A percentile compares a stretch with the other conserved stretches of the same genome.
Conservation (phyloP, 2,329 filamentous ascomycete species). For the Lachnellula arida region DNA sequence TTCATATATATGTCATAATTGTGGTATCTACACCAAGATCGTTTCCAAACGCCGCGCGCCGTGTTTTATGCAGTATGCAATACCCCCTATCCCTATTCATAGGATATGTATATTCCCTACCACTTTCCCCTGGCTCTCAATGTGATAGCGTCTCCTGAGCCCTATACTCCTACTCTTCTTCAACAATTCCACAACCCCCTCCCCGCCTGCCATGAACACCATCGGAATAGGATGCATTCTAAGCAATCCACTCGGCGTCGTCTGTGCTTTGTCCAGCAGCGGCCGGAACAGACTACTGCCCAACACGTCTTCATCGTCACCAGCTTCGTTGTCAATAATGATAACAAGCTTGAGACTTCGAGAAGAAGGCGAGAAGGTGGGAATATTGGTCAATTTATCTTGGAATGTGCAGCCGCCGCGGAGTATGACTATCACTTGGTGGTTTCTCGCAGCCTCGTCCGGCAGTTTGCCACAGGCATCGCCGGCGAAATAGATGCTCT, state of each 20-base stretch:
- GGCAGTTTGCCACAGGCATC: conserved; percentile 59
- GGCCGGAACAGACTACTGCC: conserved; percentile 46
- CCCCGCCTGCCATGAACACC: conserved; percentile 74
- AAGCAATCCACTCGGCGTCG: conserved; percentile 32
- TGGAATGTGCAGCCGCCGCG: conserved; percentile 83
- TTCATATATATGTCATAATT: too few species aligned
- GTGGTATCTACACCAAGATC: not conserved
- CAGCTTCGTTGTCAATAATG: conserved; percentile 47
- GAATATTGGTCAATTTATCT: conserved; percentile 80
- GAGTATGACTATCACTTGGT: conserved; percentile 77
- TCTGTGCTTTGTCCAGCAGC: conserved; percentile 69
- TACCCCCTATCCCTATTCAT: conserved; percentile 7
- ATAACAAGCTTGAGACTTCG: conserved; percentile 73
- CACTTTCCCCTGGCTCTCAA: conserved; percentile 73
- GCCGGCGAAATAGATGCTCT: conserved; percentile 64
- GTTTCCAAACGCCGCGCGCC: not conserved
- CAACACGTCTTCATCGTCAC: conserved; percentile 27
- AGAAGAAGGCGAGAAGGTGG: conserved; percentile 60
- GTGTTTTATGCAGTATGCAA: not conserved
- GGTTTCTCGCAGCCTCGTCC: conserved; percentile 42
- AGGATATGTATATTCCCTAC: conserved; percentile 73
- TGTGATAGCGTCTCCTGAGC: conserved; percentile 70
- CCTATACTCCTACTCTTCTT: conserved; percentile 62
- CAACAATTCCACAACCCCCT: conserved; percentile 60
- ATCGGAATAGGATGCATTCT: conserved; percentile 65